Percentiles rank a stretch among this genome's conserved stretches.
Evolutionary conservation across 176 grass and related monocot species (phyloP).

Genomic region (Ensete glaucum): DNA sequence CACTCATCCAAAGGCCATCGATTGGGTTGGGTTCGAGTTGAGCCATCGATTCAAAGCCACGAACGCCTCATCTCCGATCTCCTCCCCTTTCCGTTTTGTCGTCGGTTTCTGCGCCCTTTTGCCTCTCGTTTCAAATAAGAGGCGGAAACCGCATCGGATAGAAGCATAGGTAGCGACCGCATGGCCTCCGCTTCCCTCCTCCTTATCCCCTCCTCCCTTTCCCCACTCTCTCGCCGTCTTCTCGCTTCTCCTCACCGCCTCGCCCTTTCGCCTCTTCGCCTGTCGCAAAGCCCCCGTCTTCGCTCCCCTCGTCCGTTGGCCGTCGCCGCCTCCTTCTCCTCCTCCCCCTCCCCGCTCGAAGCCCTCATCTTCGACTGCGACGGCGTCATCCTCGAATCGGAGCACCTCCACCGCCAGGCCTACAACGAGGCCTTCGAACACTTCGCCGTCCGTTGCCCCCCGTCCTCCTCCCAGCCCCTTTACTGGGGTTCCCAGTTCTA

Average conservation of each 20-base stretch:
- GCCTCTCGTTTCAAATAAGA: not conserved
- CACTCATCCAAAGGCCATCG: not conserved
- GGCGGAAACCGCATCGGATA: too few species aligned
- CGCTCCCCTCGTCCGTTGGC: constrained; percentile 6
- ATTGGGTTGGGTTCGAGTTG: not conserved
- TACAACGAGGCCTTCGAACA: constrained; percentile 91
- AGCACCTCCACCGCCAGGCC: constrained; percentile 88
- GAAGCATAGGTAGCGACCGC: not conserved
- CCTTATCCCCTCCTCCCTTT: constrained; percentile 29
- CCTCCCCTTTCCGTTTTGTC: not conserved
- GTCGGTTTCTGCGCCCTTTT: not conserved
- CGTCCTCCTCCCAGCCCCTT: constrained; percentile 31
- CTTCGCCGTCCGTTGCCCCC: constrained; percentile 59
- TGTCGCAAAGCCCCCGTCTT: not conserved
- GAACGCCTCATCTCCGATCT: not conserved
- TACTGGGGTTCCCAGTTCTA: constrained; percentile 73
- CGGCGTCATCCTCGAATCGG: constrained; percentile 87
- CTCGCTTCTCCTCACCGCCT: not conserved
- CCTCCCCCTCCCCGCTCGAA: constrained; percentile 33
- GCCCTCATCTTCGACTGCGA: constrained; percentile 95
- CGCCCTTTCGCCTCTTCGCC: constrained; percentile 3
- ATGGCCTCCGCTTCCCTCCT: not conserved
- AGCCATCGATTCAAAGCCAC: not conserved
- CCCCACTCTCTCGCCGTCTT: constrained; percentile 14
- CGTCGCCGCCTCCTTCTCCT: constrained; percentile 15